These are phyloP conservation scores for Gentiana dahurica DNA, from an alignment of 257 asterid genomes.

Conservation along the genomic window DNA sequence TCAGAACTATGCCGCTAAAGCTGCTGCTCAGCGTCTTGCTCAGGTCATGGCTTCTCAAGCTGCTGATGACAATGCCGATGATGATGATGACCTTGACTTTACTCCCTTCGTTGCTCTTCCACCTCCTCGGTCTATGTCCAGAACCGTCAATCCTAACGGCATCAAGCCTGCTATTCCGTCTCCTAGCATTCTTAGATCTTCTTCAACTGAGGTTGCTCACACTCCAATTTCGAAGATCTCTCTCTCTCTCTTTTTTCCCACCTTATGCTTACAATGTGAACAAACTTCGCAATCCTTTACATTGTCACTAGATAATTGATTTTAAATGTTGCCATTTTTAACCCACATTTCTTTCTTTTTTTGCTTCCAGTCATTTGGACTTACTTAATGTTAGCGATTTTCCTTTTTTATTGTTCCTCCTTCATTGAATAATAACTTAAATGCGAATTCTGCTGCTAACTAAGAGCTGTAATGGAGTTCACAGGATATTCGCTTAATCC, in stretches of 20 bases:
- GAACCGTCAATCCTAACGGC: constrained; percentile 31
- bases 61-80: constrained; percentile 45
- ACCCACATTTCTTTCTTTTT: neutral
- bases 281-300: neutral
- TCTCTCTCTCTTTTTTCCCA: neutral
- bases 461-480: too few relatives aligned
- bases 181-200: constrained; percentile 61
- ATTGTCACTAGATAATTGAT: neutral
- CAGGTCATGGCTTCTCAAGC: constrained; percentile 98
- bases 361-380: too few relatives aligned
- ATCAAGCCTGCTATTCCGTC: constrained; percentile 30
- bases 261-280: too few relatives aligned
- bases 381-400: neutral
- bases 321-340: constrained; percentile 7
- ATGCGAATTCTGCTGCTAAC: too few relatives aligned
- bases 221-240: constrained; percentile 3
- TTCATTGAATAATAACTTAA: too few relatives aligned
- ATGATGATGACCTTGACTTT: constrained; percentile 51
- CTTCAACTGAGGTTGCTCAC: constrained; percentile 71
- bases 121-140: constrained; percentile 48
- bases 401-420: neutral
- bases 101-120: constrained; percentile 52
- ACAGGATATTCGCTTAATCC: too few relatives aligned
- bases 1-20: constrained; percentile 94
- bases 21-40: constrained; percentile 99